Percentiles rank a stretch among this genome's conserved stretches.
phyloP scores from a whole-genome alignment of 2,329 filamentous ascomycete species.

The Lasiodiplodia sp. region DNA sequence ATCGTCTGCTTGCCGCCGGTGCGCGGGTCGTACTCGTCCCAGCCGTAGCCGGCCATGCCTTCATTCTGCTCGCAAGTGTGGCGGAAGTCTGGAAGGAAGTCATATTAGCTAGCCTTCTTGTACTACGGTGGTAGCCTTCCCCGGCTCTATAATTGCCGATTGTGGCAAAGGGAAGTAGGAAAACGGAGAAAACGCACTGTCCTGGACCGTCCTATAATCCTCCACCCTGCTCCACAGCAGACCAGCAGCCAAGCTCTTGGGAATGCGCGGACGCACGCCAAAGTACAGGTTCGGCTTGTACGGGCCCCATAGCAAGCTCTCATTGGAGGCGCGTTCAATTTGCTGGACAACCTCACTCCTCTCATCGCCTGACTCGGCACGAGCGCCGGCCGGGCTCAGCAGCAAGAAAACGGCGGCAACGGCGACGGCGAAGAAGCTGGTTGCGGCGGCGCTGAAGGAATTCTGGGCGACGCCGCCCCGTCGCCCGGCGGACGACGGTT shows the following conservation, averaged over 20 bases:
- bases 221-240: conserved; percentile 91
- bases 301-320: conserved; percentile 93
- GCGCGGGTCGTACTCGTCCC: conserved; percentile 95
- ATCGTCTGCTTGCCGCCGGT: conserved; percentile 88
- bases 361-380: not conserved
- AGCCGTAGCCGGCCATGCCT: conserved; percentile 88
- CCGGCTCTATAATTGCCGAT: not conserved
- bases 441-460: not conserved
- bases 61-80: conserved; percentile 97
- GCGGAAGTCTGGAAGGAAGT: conserved; percentile 70
- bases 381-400: conserved; percentile 38
- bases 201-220: conserved; percentile 75
- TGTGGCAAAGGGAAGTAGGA: conserved; percentile 17
- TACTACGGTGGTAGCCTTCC: not conserved
- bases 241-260: conserved; percentile 80
- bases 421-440: conserved; percentile 33
- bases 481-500: conserved; percentile 11
- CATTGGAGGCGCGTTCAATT: conserved; percentile 66
- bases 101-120: not conserved
- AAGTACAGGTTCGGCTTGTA: conserved; percentile 96
- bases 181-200: conserved; percentile 64
- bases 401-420: conserved; percentile 29
- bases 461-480: not conserved
- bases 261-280: conserved; percentile 81
- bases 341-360: conserved; percentile 32